phyloP scores from a whole-genome alignment of 495 filamentous ascomycete species.

The Aspergillus biplanus region DNA sequence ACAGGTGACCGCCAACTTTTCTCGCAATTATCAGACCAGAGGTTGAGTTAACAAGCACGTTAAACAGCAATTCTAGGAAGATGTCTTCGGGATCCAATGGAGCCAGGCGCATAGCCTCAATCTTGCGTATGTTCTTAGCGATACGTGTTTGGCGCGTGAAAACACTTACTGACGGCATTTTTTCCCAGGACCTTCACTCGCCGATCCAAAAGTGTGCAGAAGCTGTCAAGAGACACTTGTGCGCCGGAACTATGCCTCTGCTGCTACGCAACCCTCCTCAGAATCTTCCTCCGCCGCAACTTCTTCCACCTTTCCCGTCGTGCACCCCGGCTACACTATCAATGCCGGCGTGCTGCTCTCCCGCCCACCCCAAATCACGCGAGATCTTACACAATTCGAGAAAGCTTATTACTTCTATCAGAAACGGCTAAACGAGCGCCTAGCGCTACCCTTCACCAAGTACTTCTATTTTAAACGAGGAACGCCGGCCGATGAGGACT shows the following conservation, averaged over 20 bases:
- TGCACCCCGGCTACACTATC: slow-evolving; percentile 62
- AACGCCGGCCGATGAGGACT: slow-evolving; percentile 82
- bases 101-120: slow-evolving; percentile 47
- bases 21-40: slow-evolving; percentile 30
- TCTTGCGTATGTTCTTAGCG: slow-evolving; percentile 38
- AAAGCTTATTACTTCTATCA: slow-evolving; percentile 95
- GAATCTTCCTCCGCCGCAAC: slow-evolving; percentile 34
- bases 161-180: slow-evolving; percentile 12
- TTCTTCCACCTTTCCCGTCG: slow-evolving; percentile 38
- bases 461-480: slow-evolving; percentile 96
- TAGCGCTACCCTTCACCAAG: slow-evolving; percentile 83
- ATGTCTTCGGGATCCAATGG: slow-evolving; percentile 53
- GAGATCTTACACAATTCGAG: slow-evolving; percentile 83
- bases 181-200: slow-evolving; percentile 43
- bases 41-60: slow-evolving; percentile 21
- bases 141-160: neutral
- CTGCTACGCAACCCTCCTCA: slow-evolving; percentile 40
- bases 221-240: slow-evolving; percentile 53
- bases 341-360: slow-evolving; percentile 83
- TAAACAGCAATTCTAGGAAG: slow-evolving; percentile 23
- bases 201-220: slow-evolving; percentile 53
- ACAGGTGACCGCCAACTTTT: slow-evolving; percentile 49
- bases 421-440: slow-evolving; percentile 91
- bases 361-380: slow-evolving; percentile 85
- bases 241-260: slow-evolving; percentile 50